Percentiles rank a stretch among this genome's conserved stretches.
Conservation (phyloP, 805 yeast species). For the Myxozyma nipponensis region DNA sequence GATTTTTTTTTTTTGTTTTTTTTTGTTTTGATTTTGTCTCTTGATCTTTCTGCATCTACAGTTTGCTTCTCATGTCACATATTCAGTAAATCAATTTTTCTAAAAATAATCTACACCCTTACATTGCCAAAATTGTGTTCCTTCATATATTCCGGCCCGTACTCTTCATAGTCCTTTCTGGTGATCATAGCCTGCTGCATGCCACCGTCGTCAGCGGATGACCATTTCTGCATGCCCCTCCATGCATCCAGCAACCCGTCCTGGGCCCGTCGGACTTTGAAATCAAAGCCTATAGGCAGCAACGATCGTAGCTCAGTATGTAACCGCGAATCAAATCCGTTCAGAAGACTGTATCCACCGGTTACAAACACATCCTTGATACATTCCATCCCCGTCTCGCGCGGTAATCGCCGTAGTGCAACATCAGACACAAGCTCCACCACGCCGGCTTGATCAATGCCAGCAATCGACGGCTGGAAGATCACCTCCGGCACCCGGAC, state of each 20-base stretch:
- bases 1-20: background rate
- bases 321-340: slow-evolving; percentile 66
- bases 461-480: slow-evolving; percentile 91
- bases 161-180: slow-evolving; percentile 74
- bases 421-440: slow-evolving; percentile 69
- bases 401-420: slow-evolving; percentile 54
- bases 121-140: slow-evolving; percentile 77
- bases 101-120: slow-evolving; percentile 1
- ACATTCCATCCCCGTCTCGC: slow-evolving; percentile 50
- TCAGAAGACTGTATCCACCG: slow-evolving; percentile 75
- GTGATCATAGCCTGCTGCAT: slow-evolving; percentile 52
- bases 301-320: slow-evolving; percentile 61
- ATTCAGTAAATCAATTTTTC: too few relatives aligned
- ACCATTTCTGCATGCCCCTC: slow-evolving; percentile 90
- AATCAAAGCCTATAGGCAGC: slow-evolving; percentile 62
- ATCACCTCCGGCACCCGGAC: slow-evolving; percentile 87
- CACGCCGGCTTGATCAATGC: slow-evolving; percentile 94
- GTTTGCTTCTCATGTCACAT: too few relatives aligned
- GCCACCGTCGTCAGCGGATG: slow-evolving; percentile 49
- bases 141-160: slow-evolving; percentile 83
- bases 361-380: slow-evolving; percentile 64
- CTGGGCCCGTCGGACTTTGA: slow-evolving; percentile 58
- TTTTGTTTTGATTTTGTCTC: background rate
- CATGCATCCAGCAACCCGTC: slow-evolving; percentile 81
- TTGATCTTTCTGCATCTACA: background rate